phyloP scores from a whole-genome alignment of 768 basidiomycete species.

The Amanita jacksonii region DNA sequence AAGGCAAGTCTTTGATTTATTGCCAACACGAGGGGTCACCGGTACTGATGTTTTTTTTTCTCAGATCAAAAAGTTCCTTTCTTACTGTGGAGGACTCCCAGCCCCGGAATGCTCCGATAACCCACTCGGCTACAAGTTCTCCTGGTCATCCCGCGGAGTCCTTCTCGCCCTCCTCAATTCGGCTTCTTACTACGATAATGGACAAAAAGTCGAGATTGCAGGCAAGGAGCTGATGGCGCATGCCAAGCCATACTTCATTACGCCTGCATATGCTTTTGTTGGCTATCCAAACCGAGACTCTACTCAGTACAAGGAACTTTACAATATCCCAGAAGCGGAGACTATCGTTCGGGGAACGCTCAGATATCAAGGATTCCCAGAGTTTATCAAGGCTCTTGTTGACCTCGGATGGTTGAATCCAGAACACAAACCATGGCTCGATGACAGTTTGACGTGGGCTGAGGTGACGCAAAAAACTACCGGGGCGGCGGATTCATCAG shows the following conservation, averaged over 20 bases:
- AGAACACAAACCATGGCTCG: slow-evolving; percentile 67
- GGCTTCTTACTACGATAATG: slow-evolving; percentile 68
- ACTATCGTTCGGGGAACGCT: slow-evolving; percentile 89
- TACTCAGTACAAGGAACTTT: slow-evolving; percentile 81
- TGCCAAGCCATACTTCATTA: slow-evolving; percentile 91
- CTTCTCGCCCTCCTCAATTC: slow-evolving; percentile 90
- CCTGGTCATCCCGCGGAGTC: slow-evolving; percentile 95
- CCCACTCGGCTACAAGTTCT: slow-evolving; percentile 98
- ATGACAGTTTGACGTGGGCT: slow-evolving; percentile 68
- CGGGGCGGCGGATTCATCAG: slow-evolving; percentile 55
- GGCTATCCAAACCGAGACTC: slow-evolving; percentile 97
- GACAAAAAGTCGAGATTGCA: slow-evolving; percentile 53
- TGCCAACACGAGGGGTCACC: not conserved
- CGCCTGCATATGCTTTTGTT: slow-evolving; percentile 92
- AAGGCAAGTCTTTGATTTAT: slow-evolving; percentile 45
- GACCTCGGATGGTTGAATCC: slow-evolving; percentile 82
- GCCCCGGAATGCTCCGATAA: slow-evolving; percentile 87
- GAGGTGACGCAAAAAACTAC: slow-evolving; percentile 71
- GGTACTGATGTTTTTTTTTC: slow-evolving; percentile 5
- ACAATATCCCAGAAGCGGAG: slow-evolving; percentile 89
- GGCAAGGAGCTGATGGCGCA: slow-evolving; percentile 84
- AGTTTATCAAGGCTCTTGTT: slow-evolving; percentile 84
- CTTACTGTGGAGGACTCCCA: slow-evolving; percentile 94
- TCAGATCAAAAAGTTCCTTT: slow-evolving; percentile 83
- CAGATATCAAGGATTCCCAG: slow-evolving; percentile 94